phyloP scores from a whole-genome alignment of 495 filamentous ascomycete species.

The Penicillium alfredii region DNA sequence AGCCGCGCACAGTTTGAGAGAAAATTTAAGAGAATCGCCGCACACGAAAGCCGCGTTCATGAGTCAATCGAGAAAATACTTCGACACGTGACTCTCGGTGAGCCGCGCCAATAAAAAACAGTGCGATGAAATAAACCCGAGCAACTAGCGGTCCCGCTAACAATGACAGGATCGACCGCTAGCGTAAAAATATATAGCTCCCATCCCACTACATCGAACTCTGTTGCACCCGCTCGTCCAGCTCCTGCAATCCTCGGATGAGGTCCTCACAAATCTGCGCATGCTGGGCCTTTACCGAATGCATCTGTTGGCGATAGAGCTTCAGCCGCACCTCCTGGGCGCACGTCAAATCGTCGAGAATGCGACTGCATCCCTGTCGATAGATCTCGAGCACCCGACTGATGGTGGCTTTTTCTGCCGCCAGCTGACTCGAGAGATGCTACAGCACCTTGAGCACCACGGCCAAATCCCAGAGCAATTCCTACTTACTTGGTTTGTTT shows the following conservation, averaged over 20 bases:
- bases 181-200: too few relatives aligned
- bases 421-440: conserved; percentile 26
- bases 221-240: conserved; percentile 23
- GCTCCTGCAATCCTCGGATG: conserved; percentile 26
- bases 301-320: conserved; percentile 29
- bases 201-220: conserved; percentile 2
- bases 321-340: conserved; percentile 30
- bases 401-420: conserved; percentile 28
- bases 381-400: conserved; percentile 25
- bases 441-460: conserved; percentile 6
- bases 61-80: conserved; percentile 17
- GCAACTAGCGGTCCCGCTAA: too few relatives aligned
- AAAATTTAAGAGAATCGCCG: too few relatives aligned
- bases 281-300: conserved; percentile 27
- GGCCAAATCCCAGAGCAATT: not conserved
- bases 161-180: too few relatives aligned
- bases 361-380: conserved; percentile 27
- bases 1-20: too few relatives aligned
- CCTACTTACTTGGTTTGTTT: conserved; percentile 24
- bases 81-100: conserved; percentile 19
- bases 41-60: too few relatives aligned
- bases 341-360: conserved; percentile 29
- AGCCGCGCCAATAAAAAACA: conserved; percentile 9
- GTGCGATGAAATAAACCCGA: conserved; percentile 3
- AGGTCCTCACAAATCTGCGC: conserved; percentile 28